These are phyloP conservation scores for Cynara cardunculus DNA, from an alignment of 129 eudicot genomes.

Conservation along the genomic window DNA sequence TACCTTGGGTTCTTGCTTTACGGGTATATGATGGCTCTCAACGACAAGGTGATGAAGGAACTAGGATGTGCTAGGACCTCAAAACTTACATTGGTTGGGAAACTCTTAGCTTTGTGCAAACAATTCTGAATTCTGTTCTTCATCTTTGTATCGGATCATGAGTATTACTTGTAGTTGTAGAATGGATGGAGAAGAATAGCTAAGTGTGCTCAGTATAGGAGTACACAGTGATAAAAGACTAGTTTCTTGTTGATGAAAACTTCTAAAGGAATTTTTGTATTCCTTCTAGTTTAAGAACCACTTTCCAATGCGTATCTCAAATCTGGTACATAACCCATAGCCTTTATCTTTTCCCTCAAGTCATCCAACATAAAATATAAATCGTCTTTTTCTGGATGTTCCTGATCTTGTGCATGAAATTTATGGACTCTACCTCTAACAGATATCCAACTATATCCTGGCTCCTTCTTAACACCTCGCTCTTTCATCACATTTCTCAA, in stretches of 20 bases:
- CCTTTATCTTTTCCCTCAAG: constrained; percentile 8
- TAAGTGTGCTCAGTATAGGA: not conserved
- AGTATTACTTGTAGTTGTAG: not conserved
- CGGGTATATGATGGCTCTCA: not conserved
- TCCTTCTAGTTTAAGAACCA: not conserved
- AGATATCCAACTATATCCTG: constrained; percentile 16
- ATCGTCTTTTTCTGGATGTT: constrained; percentile 24
- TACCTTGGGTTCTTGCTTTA: not conserved
- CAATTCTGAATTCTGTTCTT: not conserved
- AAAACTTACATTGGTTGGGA: not conserved
- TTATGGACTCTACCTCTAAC: constrained; percentile 19
- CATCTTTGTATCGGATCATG: not conserved
- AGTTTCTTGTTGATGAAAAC: not conserved
- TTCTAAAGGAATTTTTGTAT: not conserved
- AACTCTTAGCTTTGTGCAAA: not conserved
- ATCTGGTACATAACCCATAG: constrained; percentile 9
- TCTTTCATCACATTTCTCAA: constrained; percentile 27
- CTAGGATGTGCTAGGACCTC: not conserved
- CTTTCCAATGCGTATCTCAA: constrained; percentile 3
- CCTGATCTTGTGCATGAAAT: constrained; percentile 26
- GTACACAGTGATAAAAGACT: not conserved
- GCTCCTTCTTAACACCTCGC: constrained; percentile 28
- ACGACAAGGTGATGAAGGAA: not conserved
- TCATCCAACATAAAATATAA: constrained; percentile 20
- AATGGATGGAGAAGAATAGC: not conserved